These are phyloP conservation scores for Fusarium sarcochroum DNA, from an alignment of 2,329 filamentous ascomycete species.

Conservation along the genomic window DNA sequence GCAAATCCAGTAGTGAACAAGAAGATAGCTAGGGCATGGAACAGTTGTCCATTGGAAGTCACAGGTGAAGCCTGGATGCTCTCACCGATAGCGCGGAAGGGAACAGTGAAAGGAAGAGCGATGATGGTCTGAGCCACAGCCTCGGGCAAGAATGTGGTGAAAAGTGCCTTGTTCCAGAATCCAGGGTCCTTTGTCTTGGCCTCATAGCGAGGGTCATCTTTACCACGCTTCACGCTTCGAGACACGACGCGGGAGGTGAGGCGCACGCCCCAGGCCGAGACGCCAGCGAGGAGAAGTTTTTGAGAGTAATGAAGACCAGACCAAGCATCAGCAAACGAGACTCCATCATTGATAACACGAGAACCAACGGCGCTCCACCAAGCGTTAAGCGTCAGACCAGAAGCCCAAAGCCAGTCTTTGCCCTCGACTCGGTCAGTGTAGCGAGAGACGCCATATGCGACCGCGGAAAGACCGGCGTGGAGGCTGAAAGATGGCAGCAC, in stretches of 20 bases:
- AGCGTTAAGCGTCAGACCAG: slow-evolving; percentile 24
- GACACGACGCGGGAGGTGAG: slow-evolving; percentile 6
- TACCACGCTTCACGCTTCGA: slow-evolving; percentile 15
- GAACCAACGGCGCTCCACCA: slow-evolving; percentile 30
- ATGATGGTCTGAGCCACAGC: slow-evolving; percentile 26
- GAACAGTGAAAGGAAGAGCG: slow-evolving; percentile 20
- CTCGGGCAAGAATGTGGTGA: slow-evolving; percentile 16
- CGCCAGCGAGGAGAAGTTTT: slow-evolving; percentile 16
- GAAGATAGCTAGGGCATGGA: slow-evolving; percentile 9
- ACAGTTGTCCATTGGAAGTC: neutral
- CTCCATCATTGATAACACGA: slow-evolving; percentile 2
- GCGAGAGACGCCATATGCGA: slow-evolving; percentile 19
- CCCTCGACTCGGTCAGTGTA: slow-evolving; percentile 17
- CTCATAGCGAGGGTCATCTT: slow-evolving; percentile 18
- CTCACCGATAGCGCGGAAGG: slow-evolving; percentile 10
- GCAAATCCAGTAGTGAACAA: slow-evolving; percentile 14
- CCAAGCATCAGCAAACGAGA: slow-evolving; percentile 12
- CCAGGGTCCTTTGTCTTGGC: slow-evolving; percentile 1
- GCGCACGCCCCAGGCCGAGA: slow-evolving; percentile 14
- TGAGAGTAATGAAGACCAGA: neutral
- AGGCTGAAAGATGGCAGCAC: slow-evolving; percentile 21
- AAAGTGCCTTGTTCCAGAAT: slow-evolving; percentile 15
- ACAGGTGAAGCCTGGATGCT: slow-evolving; percentile 12
- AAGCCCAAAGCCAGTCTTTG: slow-evolving; percentile 25
- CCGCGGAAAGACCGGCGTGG: slow-evolving; percentile 4